Evolutionary conservation across 768 basidiomycete species (phyloP).

Genomic region (Podaxis sp.): DNA sequence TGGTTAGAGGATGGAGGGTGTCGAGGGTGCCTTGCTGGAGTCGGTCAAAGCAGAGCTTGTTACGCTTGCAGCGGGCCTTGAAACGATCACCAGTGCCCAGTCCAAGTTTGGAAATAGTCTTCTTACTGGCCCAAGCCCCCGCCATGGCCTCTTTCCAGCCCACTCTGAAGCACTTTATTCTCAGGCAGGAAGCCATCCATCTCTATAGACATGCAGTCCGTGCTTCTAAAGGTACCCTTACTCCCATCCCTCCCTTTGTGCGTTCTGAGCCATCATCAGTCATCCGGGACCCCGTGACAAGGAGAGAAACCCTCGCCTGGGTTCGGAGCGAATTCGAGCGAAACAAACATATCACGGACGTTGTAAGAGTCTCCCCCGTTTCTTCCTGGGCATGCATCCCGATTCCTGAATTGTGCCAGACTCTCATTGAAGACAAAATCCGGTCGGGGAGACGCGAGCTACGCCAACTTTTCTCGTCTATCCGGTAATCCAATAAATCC

Average conservation of each 20-base stretch:
- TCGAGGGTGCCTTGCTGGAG: slow-evolving; percentile 18
- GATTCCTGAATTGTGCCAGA: slow-evolving; percentile 31
- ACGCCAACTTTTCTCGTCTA: slow-evolving; percentile 50
- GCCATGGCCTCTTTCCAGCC: slow-evolving; percentile 26
- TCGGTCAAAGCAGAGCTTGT: slow-evolving; percentile 20
- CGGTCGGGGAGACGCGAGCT: slow-evolving; percentile 58
- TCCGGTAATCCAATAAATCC: slow-evolving; percentile 10
- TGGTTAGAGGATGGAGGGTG: slow-evolving; percentile 14
- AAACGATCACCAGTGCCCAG: slow-evolving; percentile 32
- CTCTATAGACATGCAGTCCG: slow-evolving; percentile 71
- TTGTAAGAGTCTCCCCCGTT: slow-evolving; percentile 36
- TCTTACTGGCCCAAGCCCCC: slow-evolving; percentile 13
- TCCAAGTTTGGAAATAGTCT: slow-evolving; percentile 17
- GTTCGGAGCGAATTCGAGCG: slow-evolving; percentile 72
- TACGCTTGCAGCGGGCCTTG: slow-evolving; percentile 34
- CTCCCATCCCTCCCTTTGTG: slow-evolving; percentile 9
- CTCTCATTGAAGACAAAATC: slow-evolving; percentile 59
- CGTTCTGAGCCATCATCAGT: slow-evolving; percentile 32
- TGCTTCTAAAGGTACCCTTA: slow-evolving; percentile 54
- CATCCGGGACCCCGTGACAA: slow-evolving; percentile 58
- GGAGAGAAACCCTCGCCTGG: slow-evolving; percentile 69
- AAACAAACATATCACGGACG: slow-evolving; percentile 53
- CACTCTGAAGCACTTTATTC: slow-evolving; percentile 75
- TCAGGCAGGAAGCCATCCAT: slow-evolving; percentile 56
- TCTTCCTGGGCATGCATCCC: not conserved